phyloP scores from a whole-genome alignment of 2,329 filamentous ascomycete species.

The Chalaropsis thielavioides region DNA sequence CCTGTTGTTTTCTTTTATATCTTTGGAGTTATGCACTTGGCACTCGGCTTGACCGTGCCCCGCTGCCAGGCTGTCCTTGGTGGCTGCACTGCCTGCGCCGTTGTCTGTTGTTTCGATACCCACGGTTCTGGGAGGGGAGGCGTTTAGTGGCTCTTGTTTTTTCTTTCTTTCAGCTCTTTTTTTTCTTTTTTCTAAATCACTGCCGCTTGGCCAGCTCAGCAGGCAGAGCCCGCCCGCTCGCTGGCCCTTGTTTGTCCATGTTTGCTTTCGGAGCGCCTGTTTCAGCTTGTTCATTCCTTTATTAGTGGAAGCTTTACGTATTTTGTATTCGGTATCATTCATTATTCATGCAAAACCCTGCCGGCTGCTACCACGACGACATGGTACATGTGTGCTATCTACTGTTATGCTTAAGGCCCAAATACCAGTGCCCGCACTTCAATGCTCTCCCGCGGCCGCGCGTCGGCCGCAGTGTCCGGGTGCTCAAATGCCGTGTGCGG shows the following conservation, averaged over 20 bases:
- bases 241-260: no score
- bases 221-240: background rate
- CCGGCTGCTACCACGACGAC: no score
- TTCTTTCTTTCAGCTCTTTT: background rate
- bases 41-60: no score
- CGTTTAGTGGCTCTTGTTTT: background rate
- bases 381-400: no score
- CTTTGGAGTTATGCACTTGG: no score
- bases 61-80: no score
- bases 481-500: constrained; percentile 73
- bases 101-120: background rate
- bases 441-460: constrained; percentile 68
- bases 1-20: no score
- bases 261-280: no score
- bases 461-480: constrained; percentile 53
- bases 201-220: background rate
- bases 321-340: no score
- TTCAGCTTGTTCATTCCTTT: no score
- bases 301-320: no score
- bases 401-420: constrained; percentile 30
- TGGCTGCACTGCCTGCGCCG: no score
- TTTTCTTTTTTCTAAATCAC: constrained; percentile 18
- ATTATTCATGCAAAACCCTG: background rate
- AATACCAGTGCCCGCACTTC: constrained; percentile 80
- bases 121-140: background rate